Evolutionary conservation across 306 rosid genomes (phyloP).

Genomic region (Lathyrus oleraceus): DNA sequence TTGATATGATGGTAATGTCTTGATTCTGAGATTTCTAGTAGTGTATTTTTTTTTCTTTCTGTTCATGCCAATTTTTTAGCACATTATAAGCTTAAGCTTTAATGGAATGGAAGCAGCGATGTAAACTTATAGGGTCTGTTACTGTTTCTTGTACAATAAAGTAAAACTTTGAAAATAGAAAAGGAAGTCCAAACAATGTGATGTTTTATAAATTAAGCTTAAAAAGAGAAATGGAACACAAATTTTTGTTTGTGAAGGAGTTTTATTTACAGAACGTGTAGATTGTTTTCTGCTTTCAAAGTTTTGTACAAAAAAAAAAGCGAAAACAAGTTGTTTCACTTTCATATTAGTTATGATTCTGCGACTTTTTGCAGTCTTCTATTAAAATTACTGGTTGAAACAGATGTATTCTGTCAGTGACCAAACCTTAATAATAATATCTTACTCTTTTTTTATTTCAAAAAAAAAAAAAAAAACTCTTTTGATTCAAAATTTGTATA

Average conservation of each 20-base stretch:
- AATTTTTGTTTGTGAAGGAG: not conserved
- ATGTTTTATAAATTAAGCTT: not conserved
- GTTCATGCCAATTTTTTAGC: not conserved
- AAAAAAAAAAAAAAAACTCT: not conserved
- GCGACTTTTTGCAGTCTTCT: not conserved
- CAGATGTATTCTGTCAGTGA: not conserved
- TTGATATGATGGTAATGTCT: not conserved
- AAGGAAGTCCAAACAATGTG: not conserved
- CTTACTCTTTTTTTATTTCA: not conserved
- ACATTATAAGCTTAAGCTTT: not conserved
- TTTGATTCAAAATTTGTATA: not conserved
- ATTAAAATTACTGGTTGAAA: conserved; percentile 7
- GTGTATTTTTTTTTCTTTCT: not conserved
- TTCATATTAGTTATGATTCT: not conserved
- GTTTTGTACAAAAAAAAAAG: not conserved
- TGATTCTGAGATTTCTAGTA: not conserved
- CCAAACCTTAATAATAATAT: not conserved
- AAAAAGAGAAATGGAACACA: not conserved
- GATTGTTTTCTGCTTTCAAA: not conserved
- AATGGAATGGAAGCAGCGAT: not conserved
- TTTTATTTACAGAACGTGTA: not conserved
- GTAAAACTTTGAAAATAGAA: not conserved
- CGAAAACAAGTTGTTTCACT: not conserved
- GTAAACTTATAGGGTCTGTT: not conserved
- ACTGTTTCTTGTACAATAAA: not conserved